phyloP scores from a whole-genome alignment of 2,329 filamentous ascomycete genomes.

The Aspergillus spinulosporus region DNA sequence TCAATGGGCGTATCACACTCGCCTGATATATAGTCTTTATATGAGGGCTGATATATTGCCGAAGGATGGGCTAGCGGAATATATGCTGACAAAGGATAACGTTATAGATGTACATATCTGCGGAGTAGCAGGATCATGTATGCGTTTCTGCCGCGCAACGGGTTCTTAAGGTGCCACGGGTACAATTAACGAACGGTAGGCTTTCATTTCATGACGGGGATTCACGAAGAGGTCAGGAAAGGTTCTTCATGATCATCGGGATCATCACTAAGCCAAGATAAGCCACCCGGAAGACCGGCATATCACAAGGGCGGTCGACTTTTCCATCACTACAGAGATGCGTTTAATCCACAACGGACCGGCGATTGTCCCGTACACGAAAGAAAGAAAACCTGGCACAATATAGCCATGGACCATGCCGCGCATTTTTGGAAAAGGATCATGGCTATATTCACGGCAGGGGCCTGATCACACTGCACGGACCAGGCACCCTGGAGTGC shows the following conservation, averaged over 20 bases:
- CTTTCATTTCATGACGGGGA: not conserved
- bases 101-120: too few relatives aligned
- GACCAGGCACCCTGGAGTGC: not conserved
- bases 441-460: not conserved
- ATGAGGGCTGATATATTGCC: too few relatives aligned
- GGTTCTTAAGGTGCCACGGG: not conserved
- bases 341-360: not conserved
- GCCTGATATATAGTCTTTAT: too few relatives aligned
- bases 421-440: not conserved
- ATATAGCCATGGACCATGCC: not conserved
- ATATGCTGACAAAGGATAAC: not conserved
- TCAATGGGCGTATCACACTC: too few relatives aligned
- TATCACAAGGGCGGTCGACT: conserved; percentile 5
- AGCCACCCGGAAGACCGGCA: conserved; percentile 2
- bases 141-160: not conserved
- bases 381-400: conserved; percentile 3
- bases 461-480: not conserved
- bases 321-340: not conserved
- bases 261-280: conserved; percentile 7
- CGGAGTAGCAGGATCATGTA: not conserved
- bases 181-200: not conserved
- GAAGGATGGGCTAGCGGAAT: not conserved
- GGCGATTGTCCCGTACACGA: conserved; percentile 5
- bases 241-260: not conserved
- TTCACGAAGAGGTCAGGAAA: not conserved